Evolutionary conservation across 2,329 filamentous ascomycete species (phyloP).

Genomic region (Leptographium galeiforme): DNA sequence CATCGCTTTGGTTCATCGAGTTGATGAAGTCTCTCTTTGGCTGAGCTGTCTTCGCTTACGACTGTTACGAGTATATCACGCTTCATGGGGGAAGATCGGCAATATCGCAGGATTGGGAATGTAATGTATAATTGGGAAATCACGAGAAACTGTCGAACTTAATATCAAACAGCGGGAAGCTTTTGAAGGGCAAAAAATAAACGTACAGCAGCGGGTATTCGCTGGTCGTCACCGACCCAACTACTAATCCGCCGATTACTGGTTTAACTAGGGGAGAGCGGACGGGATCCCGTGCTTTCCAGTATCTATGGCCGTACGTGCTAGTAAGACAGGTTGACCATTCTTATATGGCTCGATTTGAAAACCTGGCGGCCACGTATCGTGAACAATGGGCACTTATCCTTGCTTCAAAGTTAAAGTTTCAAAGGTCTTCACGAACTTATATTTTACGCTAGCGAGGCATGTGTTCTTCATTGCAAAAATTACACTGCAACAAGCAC

Average conservation of each 20-base stretch:
- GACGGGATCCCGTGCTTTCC: neutral
- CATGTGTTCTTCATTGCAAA: too few relatives aligned
- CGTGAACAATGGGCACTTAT: too few relatives aligned
- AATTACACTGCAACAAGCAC: too few relatives aligned
- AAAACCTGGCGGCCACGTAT: too few relatives aligned
- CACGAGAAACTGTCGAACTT: neutral
- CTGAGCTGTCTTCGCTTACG: neutral
- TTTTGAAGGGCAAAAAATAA: neutral
- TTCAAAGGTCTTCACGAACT: too few relatives aligned
- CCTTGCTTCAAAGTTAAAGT: too few relatives aligned
- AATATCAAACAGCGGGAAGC: neutral
- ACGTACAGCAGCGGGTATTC: neutral
- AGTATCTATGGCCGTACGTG: constrained; percentile 1
- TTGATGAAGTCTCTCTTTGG: constrained; percentile 1
- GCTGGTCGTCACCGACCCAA: neutral
- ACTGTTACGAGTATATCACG: neutral
- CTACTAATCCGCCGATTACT: neutral
- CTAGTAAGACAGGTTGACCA: too few relatives aligned
- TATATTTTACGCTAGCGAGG: too few relatives aligned
- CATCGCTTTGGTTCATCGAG: constrained; percentile 23
- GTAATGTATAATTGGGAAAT: neutral
- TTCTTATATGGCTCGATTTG: too few relatives aligned
- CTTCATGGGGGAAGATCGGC: neutral
- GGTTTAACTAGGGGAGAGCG: neutral
- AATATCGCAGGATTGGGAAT: neutral